A percentile compares a stretch with the other conserved stretches of the same genome.
Evolutionary conservation across 768 basidiomycete genomes (phyloP).

Genomic region (Russula dissimulans): DNA sequence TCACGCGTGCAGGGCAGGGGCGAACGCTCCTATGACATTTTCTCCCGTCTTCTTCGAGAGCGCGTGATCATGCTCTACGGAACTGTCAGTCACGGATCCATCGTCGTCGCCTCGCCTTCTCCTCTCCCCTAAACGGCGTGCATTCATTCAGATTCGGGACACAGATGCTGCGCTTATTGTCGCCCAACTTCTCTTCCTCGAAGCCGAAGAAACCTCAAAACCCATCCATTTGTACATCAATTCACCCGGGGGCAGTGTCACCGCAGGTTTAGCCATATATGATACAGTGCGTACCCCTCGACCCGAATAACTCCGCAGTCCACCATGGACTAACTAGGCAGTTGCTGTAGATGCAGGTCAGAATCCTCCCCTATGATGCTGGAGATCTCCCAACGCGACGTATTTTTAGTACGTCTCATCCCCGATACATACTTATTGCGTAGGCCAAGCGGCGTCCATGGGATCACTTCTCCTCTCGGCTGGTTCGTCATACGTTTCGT

Average conservation of each 20-base stretch:
- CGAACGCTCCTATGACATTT: conserved; percentile 91
- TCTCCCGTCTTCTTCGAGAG: conserved; percentile 85
- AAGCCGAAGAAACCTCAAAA: conserved; percentile 89
- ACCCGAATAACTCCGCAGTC: neutral
- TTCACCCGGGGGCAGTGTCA: conserved; percentile 92
- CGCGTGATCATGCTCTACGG: conserved; percentile 94
- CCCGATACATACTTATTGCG: conserved; percentile 93
- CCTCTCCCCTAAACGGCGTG: neutral
- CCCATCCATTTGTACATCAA: conserved; percentile 98
- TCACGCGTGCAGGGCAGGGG: conserved; percentile 53
- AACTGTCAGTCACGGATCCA: conserved; percentile 45
- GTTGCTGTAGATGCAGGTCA: conserved; percentile 44
- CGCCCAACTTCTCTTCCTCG: conserved; percentile 88
- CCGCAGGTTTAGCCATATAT: conserved; percentile 93
- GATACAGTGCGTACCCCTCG: conserved; percentile 62
- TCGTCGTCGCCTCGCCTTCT: neutral
- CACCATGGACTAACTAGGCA: neutral
- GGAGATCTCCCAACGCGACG: neutral
- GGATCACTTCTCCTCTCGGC: conserved; percentile 88
- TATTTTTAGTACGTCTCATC: conserved; percentile 66
- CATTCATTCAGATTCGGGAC: conserved; percentile 69
- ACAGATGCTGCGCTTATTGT: conserved; percentile 82
- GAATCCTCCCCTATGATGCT: conserved; percentile 25
- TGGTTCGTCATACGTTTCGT: conserved; percentile 31
- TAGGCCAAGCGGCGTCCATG: conserved; percentile 95